Base-by-base conservation (phyloP, 441 rosid genomes). In the Daphne laureola region DNA sequence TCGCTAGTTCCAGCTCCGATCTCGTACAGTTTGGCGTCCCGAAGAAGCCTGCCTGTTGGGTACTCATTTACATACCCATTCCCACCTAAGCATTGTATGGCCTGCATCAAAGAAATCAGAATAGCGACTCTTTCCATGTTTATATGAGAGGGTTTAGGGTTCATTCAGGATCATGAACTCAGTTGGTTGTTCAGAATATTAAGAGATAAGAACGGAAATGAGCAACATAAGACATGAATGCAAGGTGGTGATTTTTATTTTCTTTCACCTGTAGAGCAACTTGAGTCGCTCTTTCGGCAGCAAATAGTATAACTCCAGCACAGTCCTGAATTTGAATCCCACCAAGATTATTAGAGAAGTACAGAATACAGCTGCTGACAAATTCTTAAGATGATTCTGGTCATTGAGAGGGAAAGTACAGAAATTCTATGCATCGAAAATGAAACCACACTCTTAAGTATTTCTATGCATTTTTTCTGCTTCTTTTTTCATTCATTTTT, bases 1-100 rank as follows among this genome's bases (percentile, higher is more conserved):
- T n/a, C n/a, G n/a, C n/a, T 91, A 18, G 97, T 92, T 38, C 97
- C 98, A 0, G 97, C 98, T 26, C 98, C 96, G 6, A 92, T 89
- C 71, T 92, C 98, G 45, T 92, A 89, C 44, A 92, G 74, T 62
- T 89, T 92, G 59, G 98, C 97, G 63, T 92, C 98, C 63, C 97
- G 84, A 21, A 92, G 82, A 54, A 86, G 87, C 43, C 98, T 92
- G 1, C 96, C 97, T 0, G 95, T 92, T 55, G 86, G 31, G 64
- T 89, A 89, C 67, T 89, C 97, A 6, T 92, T 92, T 47, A 86
- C 86, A 56, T 92, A 86, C 16, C 97, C 97, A 18, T 92, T 89
- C 18, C 98, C 98, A 1, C 97, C 97, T 72, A 92, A 65, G 70
- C 98, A 89, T 67, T 92, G 97, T 73, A 92, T 83, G 2, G 98